Evolutionary conservation across 208 protist genomes (phyloP), one percentile per base, ranked within the genome.

Genomic region (Strigomonas galati): DNA sequence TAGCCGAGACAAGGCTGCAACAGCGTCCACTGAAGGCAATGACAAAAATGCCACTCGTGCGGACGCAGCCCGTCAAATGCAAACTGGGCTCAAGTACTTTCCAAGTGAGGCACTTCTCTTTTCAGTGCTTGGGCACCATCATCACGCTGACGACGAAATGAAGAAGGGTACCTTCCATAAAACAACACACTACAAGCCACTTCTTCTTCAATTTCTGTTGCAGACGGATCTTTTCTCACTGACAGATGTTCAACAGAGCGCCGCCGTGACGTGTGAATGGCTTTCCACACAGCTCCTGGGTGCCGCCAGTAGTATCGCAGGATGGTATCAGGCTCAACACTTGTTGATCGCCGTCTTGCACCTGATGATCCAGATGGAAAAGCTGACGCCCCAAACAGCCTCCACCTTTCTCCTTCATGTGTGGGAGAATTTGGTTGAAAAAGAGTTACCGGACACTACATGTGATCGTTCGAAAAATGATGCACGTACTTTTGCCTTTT

Each of bases 141-240:
- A 21, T 14, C 6, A 21, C 58, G 21, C 26, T 10, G 2, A 5
- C 14, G 56, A 4, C 24, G 24, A 44, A 3, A 6, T 37, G 32
- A 2, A 37, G 32, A 37, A 37, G 32, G 35, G 27, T 52, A 1
- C 21, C 28, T 28, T n/a, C n/a, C n/a, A n/a, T n/a, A n/a, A n/a
- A n/a, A n/a, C n/a, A n/a, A n/a, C n/a, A n/a, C n/a, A n/a, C n/a
- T 46, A 24, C 27, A 35, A n/a, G n/a, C 53, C 67, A 23, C 62
- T 66, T 52, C 51, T 85, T 9, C 46, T 85, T 12, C 72, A 77
- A 24, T 67, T 81, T 15, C 68, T 85, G 35, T 32, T 85, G 0
- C 71, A 78, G n/a, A 74, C 72, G 49, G 74, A 72, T 37, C 65
- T 77, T 30, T 43, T 81, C 21, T 71, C 70, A 10, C 61, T 54